Conservation (phyloP, 140 eudicot genomes). For the Oenanthe javanica region DNA sequence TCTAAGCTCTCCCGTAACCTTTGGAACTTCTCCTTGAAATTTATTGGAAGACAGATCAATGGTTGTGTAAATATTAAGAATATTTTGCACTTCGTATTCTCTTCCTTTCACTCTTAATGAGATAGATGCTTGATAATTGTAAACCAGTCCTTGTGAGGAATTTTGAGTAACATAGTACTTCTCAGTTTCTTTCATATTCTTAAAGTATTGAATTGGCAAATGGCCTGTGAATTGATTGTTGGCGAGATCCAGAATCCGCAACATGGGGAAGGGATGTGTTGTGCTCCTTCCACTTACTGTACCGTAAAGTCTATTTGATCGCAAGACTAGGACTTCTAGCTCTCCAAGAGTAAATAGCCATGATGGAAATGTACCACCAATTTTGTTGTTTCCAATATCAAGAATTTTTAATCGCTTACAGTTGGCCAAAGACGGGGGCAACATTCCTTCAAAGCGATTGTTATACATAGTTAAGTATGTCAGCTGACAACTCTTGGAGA, state of each 20-base stretch:
- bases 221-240: constrained; percentile 25
- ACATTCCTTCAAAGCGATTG: constrained; percentile 17
- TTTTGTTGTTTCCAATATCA: constrained; percentile 29
- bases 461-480: background rate
- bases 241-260: constrained; percentile 35
- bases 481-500: background rate
- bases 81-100: constrained; percentile 16
- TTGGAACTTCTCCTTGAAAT: constrained; percentile 30
- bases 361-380: constrained; percentile 25
- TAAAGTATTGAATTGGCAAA: constrained; percentile 24
- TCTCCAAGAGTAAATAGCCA: constrained; percentile 28
- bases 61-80: constrained; percentile 23
- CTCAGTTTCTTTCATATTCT: constrained; percentile 20
- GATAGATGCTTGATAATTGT: background rate
- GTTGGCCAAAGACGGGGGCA: constrained; percentile 16
- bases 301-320: constrained; percentile 29
- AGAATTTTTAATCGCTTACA: constrained; percentile 27
- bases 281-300: constrained; percentile 6
- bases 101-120: constrained; percentile 25
- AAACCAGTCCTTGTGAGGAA: background rate
- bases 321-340: constrained; percentile 31
- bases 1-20: constrained; percentile 13
- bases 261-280: constrained; percentile 18
- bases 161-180: no score
- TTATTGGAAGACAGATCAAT: constrained; percentile 34